These are phyloP conservation scores for Chytriomyces hyalinus DNA, from an alignment of 192 early-diverging fungal genomes.

Conservation along the genomic window DNA sequence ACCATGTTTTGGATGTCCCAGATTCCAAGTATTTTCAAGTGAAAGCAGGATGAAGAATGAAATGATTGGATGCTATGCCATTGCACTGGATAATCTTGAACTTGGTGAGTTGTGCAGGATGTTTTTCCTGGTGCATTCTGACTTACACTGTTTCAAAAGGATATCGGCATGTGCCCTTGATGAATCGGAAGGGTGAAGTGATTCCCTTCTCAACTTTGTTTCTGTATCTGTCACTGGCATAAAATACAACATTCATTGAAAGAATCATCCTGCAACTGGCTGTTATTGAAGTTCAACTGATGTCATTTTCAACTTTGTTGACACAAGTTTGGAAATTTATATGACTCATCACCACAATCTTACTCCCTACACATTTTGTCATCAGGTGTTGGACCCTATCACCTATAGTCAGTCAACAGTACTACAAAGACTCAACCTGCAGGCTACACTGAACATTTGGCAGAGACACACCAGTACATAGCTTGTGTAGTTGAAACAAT, in stretches of 20 bases:
- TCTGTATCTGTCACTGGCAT: slow-evolving; percentile 28
- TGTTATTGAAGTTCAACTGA: no score
- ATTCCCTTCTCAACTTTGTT: slow-evolving; percentile 72
- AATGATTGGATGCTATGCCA: slow-evolving; percentile 49
- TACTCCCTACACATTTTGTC: no score
- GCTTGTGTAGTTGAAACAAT: no score
- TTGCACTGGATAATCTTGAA: slow-evolving; percentile 46
- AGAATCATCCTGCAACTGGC: no score
- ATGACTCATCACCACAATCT: no score
- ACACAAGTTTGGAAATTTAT: no score
- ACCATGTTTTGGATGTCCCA: not conserved
- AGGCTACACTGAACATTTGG: no score
- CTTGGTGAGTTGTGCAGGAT: slow-evolving; percentile 37
- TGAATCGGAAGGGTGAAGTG: slow-evolving; percentile 66
- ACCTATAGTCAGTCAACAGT: no score
- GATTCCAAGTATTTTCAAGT: slow-evolving; percentile 46
- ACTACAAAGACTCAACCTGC: no score
- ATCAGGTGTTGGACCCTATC: no score
- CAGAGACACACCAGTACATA: no score
- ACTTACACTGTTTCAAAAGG: slow-evolving; percentile 39
- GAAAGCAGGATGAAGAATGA: slow-evolving; percentile 42
- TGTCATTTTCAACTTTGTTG: no score
- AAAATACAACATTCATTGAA: not conserved
- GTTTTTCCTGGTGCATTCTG: not conserved
- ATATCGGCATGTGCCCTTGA: slow-evolving; percentile 71